These are phyloP conservation scores for Mycosarcoma mackinlayi DNA, from an alignment of 1,284 basidiomycete genomes.

Conservation along the genomic window DNA sequence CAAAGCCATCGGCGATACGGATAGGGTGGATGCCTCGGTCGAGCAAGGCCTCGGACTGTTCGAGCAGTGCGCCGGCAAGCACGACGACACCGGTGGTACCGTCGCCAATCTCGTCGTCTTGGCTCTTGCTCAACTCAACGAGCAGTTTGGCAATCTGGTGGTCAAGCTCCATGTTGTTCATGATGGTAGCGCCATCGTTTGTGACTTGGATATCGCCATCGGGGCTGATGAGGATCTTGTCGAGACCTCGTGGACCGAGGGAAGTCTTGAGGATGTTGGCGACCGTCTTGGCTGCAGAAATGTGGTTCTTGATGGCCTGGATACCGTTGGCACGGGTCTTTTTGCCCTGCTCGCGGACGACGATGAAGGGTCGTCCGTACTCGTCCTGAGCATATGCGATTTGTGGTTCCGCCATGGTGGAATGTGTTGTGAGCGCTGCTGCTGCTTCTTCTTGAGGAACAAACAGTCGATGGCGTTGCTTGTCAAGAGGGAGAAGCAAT, in stretches of 20 bases:
- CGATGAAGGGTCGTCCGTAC: constrained; percentile 97
- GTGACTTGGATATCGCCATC: constrained; percentile 99
- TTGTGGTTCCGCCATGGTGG: constrained; percentile 64
- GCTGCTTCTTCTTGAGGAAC: constrained; percentile 5
- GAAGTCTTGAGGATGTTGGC: constrained; percentile 95
- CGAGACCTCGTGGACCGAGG: constrained; percentile 92
- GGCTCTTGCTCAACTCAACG: constrained; percentile 94
- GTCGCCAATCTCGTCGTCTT: constrained; percentile 99
- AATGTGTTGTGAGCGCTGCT: background rate
- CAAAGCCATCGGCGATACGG: constrained; percentile 97
- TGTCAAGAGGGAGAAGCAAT: background rate
- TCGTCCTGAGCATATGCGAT: constrained; percentile 70
- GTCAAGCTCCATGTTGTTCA: constrained; percentile 78
- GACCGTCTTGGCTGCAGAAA: constrained; percentile 85
- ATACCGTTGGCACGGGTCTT: constrained; percentile 94
- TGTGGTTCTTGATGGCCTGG: constrained; percentile 85
- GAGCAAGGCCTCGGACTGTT: constrained; percentile 84
- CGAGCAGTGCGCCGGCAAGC: constrained; percentile 92
- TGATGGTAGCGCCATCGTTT: constrained; percentile 85
- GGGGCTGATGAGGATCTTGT: constrained; percentile 98
- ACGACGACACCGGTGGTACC: constrained; percentile 99
- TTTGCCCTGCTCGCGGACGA: constrained; percentile 91
- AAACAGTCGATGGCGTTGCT: constrained; percentile 2
- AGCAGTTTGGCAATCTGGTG: constrained; percentile 98
- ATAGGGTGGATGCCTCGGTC: constrained; percentile 98